These are phyloP conservation scores for Pythium utonaiense DNA, from an alignment of 352 stramenopile species.

Conservation along the genomic window DNA sequence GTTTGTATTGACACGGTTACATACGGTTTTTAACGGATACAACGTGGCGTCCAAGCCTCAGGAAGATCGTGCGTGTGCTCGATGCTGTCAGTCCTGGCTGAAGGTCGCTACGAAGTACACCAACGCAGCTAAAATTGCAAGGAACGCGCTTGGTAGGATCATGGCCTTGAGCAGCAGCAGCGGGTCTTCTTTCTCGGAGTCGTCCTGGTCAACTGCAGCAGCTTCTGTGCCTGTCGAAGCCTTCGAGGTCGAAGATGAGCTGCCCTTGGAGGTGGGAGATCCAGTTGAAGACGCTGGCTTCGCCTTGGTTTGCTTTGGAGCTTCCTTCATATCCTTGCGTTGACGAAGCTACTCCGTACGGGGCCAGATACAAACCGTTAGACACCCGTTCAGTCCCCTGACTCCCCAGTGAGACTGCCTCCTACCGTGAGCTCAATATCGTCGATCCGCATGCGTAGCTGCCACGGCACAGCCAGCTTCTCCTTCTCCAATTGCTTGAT, in stretches of 20 bases:
- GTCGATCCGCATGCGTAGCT: conserved; percentile 60
- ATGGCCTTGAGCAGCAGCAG: conserved; percentile 34
- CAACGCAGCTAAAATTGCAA: conserved; percentile 31
- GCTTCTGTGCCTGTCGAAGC: background rate
- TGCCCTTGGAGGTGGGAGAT: background rate
- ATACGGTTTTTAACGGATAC: conserved; percentile 12
- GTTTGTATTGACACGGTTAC: background rate
- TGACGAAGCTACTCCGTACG: conserved; percentile 13
- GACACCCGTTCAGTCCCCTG: too few relatives aligned
- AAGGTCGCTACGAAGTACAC: conserved; percentile 8
- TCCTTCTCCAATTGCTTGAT: conserved; percentile 25
- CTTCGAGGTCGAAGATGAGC: background rate
- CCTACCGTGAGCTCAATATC: conserved; percentile 78
- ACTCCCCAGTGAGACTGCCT: background rate
- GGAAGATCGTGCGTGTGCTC: too few relatives aligned
- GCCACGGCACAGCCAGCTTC: conserved; percentile 31
- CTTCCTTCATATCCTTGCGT: conserved; percentile 16
- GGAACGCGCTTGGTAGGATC: conserved; percentile 45
- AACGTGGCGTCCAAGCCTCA: too few relatives aligned
- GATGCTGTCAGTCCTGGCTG: too few relatives aligned
- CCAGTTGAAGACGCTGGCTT: background rate
- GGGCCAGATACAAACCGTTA: too few relatives aligned
- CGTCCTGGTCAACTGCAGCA: background rate
- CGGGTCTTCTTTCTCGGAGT: conserved; percentile 16
- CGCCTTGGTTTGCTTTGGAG: background rate